phyloP scores from a whole-genome alignment of 805 yeast species.

The Kockiozyma suomiensis region DNA sequence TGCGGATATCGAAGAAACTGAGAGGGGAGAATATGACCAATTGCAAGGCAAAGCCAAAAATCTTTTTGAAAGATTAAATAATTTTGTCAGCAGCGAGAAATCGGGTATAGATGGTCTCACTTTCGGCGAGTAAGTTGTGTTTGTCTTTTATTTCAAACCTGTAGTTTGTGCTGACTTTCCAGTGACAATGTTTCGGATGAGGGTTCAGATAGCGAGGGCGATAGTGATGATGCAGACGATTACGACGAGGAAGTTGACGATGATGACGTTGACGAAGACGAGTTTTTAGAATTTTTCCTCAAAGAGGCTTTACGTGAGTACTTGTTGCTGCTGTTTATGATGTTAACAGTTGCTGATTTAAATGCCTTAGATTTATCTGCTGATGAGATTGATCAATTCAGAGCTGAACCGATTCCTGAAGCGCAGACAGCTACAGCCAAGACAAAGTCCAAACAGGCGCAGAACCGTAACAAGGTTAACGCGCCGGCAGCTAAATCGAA shows the following conservation, averaged over 20 bases:
- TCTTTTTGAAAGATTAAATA: constrained; percentile 11
- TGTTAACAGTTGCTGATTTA: not conserved
- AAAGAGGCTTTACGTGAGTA: constrained; percentile 51
- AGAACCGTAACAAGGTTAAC: not conserved
- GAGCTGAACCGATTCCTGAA: constrained; percentile 35
- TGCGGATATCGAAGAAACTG: not conserved
- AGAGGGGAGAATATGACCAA: constrained; percentile 5
- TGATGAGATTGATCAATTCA: constrained; percentile 49
- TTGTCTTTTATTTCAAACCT: not conserved
- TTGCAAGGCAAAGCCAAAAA: not conserved
- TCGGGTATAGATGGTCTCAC: constrained; percentile 33
- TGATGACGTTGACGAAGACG: constrained; percentile 58
- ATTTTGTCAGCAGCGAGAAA: constrained; percentile 21
- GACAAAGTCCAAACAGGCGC: not conserved
- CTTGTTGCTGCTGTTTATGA: not conserved
- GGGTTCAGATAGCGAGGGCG: constrained; percentile 14
- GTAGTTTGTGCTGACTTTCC: not conserved
- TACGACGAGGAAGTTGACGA: constrained; percentile 65
- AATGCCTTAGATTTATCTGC: constrained; percentile 45
- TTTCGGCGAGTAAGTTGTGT: constrained; percentile 27
- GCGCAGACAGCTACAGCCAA: not conserved
- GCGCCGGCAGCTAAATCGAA: not conserved
- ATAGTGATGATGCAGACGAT: constrained; percentile 47
- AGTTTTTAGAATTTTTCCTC: constrained; percentile 65
- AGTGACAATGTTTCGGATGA: constrained; percentile 30